Conservation (phyloP, 805 yeast species). For the Starmerella vaccinii region DNA sequence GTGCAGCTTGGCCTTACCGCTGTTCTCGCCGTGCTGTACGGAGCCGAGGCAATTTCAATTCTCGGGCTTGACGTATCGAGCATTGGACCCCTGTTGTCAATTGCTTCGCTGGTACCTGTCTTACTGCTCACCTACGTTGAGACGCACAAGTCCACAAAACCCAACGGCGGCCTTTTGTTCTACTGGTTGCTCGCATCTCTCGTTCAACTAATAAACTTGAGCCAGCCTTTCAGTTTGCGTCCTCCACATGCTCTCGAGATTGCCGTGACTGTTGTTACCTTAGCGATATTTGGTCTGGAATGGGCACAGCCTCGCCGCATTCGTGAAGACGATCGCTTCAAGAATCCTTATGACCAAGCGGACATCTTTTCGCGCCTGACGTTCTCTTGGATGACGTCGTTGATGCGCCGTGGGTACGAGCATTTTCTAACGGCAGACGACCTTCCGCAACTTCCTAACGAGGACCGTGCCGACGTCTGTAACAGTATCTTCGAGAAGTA, state of each 20-base stretch:
- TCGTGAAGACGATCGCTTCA: conserved; percentile 28
- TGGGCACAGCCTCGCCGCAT: conserved; percentile 38
- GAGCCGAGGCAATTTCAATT: conserved; percentile 8
- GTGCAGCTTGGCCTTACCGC: conserved; percentile 21
- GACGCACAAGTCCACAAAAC: conserved; percentile 51
- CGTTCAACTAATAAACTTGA: conserved; percentile 39
- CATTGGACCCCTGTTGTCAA: conserved; percentile 34
- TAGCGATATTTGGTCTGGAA: conserved; percentile 11
- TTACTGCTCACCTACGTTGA: conserved; percentile 58
- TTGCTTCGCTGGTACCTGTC: conserved; percentile 42
- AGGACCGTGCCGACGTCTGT: conserved; percentile 49
- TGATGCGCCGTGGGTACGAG: conserved; percentile 69
- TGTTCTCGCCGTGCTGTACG: conserved; percentile 20
- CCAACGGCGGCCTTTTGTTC: conserved; percentile 57
- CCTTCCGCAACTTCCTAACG: conserved; percentile 67
- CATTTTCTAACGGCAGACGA: conserved; percentile 45
- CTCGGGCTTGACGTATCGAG: conserved; percentile 27
- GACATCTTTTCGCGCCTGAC: conserved; percentile 68
- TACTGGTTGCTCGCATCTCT: conserved; percentile 60
- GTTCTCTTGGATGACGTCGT: conserved; percentile 81
- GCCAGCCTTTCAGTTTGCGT: conserved; percentile 22
- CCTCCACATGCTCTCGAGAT: conserved; percentile 15
- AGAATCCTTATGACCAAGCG: conserved; percentile 44
- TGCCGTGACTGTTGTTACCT: conserved; percentile 34
- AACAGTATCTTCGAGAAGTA: conserved; percentile 40